phyloP scores from a whole-genome alignment of 1,284 basidiomycete species.

The Cryptococcus depauperatus region DNA sequence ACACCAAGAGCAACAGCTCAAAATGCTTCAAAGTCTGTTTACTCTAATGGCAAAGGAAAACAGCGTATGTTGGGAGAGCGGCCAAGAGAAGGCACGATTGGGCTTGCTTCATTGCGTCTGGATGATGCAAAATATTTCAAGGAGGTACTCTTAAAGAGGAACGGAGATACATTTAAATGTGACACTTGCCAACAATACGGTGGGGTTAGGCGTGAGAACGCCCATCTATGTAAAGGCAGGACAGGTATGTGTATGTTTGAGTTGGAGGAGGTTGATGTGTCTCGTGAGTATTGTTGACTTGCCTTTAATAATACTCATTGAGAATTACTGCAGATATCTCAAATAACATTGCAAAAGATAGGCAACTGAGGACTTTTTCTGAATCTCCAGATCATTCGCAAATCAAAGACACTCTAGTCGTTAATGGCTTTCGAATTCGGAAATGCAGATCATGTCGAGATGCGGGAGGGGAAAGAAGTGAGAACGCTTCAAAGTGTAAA shows the following conservation, averaged over 20 bases:
- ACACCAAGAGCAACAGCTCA: too few relatives aligned
- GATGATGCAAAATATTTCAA: not conserved
- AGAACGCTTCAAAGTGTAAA: slow-evolving; percentile 6
- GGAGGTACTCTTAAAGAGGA: not conserved
- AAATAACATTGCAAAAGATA: too few relatives aligned
- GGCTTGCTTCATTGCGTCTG: too few relatives aligned
- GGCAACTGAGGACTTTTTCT: too few relatives aligned
- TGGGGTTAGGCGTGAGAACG: slow-evolving; percentile 13
- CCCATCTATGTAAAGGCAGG: slow-evolving; percentile 18
- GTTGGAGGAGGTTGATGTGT: not conserved
- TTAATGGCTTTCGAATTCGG: not conserved
- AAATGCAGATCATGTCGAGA: slow-evolving; percentile 11
- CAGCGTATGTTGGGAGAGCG: slow-evolving; percentile 19
- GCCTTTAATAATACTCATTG: too few relatives aligned
- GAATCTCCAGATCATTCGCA: too few relatives aligned
- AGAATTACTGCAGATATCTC: too few relatives aligned
- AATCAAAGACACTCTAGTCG: too few relatives aligned
- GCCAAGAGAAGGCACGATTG: not conserved
- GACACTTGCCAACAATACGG: slow-evolving; percentile 12
- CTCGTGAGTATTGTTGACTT: too few relatives aligned
- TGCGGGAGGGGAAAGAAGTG: slow-evolving; percentile 18
- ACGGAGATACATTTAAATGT: slow-evolving; percentile 8
- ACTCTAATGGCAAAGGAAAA: slow-evolving; percentile 21
- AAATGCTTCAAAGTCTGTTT: too few relatives aligned
- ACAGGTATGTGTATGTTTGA: slow-evolving; percentile 13